Conservation (phyloP, 2,329 filamentous ascomycete genomes). For the Cladosporium cucumerinum region DNA sequence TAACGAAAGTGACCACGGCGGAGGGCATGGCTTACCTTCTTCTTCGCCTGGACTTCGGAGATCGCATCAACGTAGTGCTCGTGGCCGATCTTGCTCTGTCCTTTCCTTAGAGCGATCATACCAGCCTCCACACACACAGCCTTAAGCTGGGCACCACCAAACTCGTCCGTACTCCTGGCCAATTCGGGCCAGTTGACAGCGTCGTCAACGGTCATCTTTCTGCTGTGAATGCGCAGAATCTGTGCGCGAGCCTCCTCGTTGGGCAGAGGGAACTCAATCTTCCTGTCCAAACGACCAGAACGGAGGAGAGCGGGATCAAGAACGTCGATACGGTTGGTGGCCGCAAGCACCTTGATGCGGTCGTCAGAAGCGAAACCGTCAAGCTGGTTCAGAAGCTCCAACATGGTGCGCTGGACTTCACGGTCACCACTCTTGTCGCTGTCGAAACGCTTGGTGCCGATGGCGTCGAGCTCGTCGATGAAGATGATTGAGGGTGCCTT, state of each 20-base stretch:
- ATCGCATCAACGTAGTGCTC: conserved; percentile 99
- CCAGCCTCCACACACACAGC: conserved; percentile 97
- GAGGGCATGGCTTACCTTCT: conserved; percentile 59
- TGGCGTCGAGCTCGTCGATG: conserved; percentile 99
- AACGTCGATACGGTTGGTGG: conserved; percentile 96
- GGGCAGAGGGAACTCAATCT: conserved; percentile 97
- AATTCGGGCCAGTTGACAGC: conserved; percentile 94
- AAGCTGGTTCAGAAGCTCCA: conserved; percentile 96
- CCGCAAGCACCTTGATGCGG: conserved; percentile 99
- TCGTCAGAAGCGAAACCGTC: conserved; percentile 98
- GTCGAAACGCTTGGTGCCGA: conserved; percentile 94
- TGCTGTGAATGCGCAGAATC: conserved; percentile 93
- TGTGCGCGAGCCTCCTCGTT: conserved; percentile 97
- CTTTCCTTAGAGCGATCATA: conserved; percentile 94
- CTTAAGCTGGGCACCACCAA: conserved; percentile 96
- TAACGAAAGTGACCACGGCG: not conserved
- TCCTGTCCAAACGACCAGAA: conserved; percentile 96
- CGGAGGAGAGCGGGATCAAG: conserved; percentile 90
- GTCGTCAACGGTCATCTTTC: conserved; percentile 96
- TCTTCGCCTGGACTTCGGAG: conserved; percentile 89
- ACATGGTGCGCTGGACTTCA: conserved; percentile 97
- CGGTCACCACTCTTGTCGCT: conserved; percentile 93
- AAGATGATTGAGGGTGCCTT: conserved; percentile 99
- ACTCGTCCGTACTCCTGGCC: conserved; percentile 95
- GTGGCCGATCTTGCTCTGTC: conserved; percentile 94